Evolutionary conservation across 73 alveolate species (phyloP).

Genomic region (Effrenium voratum): DNA sequence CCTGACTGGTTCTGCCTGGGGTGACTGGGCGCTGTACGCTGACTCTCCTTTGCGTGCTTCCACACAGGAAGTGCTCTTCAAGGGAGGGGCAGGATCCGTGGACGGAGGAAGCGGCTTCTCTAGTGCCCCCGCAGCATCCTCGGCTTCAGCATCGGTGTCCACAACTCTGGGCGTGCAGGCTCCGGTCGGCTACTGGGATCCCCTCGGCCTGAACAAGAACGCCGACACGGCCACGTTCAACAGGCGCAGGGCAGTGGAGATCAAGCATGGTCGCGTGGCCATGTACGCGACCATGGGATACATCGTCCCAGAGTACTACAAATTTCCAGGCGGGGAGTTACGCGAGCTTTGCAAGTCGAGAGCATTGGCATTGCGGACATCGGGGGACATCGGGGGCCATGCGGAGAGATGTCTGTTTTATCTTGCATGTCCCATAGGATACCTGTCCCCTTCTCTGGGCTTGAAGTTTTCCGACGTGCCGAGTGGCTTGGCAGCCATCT

Average conservation of each 20-base stretch:
- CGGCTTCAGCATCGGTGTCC: neutral
- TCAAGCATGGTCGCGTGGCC: constrained; percentile 19
- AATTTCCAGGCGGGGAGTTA: constrained; percentile 42
- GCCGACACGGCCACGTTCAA: constrained; percentile 16
- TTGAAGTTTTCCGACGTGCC: constrained; percentile 29
- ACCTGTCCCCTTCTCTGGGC: constrained; percentile 27
- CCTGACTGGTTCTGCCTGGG: no score
- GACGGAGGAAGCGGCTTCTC: constrained; percentile 32
- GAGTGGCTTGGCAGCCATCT: neutral
- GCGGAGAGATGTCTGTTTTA: neutral
- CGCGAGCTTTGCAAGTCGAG: neutral
- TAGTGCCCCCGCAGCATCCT: neutral
- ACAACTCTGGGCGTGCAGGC: constrained; percentile 33
- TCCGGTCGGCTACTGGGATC: constrained; percentile 39
- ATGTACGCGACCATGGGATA: constrained; percentile 62
- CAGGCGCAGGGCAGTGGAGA: constrained; percentile 25
- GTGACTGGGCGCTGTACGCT: no score
- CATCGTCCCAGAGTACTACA: constrained; percentile 57
- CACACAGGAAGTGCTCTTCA: constrained; percentile 53
- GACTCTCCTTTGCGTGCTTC: no score
- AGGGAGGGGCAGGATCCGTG: constrained; percentile 46
- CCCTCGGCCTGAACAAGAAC: constrained; percentile 27
- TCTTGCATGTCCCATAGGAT: neutral
- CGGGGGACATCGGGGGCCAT: neutral
- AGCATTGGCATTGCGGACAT: neutral